These are phyloP conservation scores for Nannizziopsis arthrosporioides DNA, from an alignment of 2,329 filamentous ascomycete species.

Conservation along the genomic window DNA sequence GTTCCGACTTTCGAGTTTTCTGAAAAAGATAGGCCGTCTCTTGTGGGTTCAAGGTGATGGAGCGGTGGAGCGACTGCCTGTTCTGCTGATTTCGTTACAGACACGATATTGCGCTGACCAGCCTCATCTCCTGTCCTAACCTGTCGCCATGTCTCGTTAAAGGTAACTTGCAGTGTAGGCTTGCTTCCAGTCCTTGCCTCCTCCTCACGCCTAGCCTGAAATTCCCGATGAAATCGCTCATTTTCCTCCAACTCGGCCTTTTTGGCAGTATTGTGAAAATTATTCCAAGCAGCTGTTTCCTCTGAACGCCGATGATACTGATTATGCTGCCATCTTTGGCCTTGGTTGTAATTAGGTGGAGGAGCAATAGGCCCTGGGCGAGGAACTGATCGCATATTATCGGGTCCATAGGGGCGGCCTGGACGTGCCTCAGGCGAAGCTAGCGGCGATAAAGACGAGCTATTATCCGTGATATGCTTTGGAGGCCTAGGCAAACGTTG, in stretches of 20 bases:
- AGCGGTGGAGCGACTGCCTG: slow-evolving; percentile 21
- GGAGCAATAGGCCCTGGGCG: slow-evolving; percentile 39
- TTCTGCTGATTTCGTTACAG: slow-evolving; percentile 27
- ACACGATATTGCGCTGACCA: slow-evolving; percentile 30
- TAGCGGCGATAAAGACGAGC: slow-evolving; percentile 25
- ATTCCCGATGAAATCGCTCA: slow-evolving; percentile 31
- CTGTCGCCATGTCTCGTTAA: slow-evolving; percentile 39
- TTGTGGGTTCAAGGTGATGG: slow-evolving; percentile 28
- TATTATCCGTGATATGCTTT: slow-evolving; percentile 25
- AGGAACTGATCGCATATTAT: slow-evolving; percentile 30
- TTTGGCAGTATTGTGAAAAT: slow-evolving; percentile 31
- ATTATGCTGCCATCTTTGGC: slow-evolving; percentile 22
- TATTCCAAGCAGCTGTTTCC: slow-evolving; percentile 34
- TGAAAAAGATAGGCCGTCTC: slow-evolving; percentile 26
- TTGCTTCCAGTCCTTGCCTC: slow-evolving; percentile 24
- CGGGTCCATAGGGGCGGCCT: slow-evolving; percentile 26
- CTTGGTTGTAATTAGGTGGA: slow-evolving; percentile 27
- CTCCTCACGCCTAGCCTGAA: slow-evolving; percentile 30
- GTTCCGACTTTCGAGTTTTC: slow-evolving; percentile 28
- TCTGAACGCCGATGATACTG: slow-evolving; percentile 20
- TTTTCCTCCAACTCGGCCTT: slow-evolving; percentile 33
- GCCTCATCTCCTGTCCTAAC: slow-evolving; percentile 32
- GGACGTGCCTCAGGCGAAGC: slow-evolving; percentile 32
- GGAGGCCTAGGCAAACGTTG: slow-evolving; percentile 24
- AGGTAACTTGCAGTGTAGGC: slow-evolving; percentile 26